A percentile compares a stretch with the other conserved stretches of the same genome.
These are phyloP conservation scores for Hypoxylon fragiforme DNA, from an alignment of 495 filamentous ascomycete species.

Conservation along the genomic window DNA sequence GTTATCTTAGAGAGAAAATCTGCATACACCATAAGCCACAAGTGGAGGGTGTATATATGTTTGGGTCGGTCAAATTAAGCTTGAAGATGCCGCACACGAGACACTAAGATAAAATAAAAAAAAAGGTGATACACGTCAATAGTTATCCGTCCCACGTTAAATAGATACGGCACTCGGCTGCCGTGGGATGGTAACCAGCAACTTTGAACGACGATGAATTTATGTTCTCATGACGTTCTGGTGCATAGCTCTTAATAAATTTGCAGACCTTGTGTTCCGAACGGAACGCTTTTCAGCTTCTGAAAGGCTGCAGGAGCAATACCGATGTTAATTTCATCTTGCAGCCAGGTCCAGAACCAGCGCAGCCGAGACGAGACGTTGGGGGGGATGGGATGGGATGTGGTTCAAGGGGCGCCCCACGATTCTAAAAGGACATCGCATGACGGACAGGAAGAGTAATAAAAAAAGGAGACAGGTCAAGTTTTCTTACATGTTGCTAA, in stretches of 20 bases:
- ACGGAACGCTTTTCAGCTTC: too few species aligned
- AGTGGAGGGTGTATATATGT: conserved; percentile 18
- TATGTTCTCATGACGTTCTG: too few species aligned
- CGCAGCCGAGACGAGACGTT: conserved; percentile 19
- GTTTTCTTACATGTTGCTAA: conserved; percentile 13
- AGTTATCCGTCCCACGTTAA: not conserved
- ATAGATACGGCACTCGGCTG: conserved; percentile 20
- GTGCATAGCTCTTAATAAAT: too few species aligned
- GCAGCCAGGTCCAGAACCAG: conserved; percentile 30
- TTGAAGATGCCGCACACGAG: not conserved
- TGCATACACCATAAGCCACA: conserved; percentile 23
- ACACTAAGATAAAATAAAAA: too few species aligned
- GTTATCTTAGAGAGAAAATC: conserved; percentile 25
- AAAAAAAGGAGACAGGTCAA: not conserved
- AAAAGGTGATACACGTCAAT: not conserved
- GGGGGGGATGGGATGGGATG: too few species aligned
- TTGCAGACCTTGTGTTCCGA: too few species aligned
- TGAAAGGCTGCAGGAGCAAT: conserved; percentile 34
- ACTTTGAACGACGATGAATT: not conserved
- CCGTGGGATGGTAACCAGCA: conserved; percentile 1
- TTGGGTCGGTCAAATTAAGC: conserved; percentile 1
- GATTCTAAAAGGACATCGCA: conserved; percentile 30
- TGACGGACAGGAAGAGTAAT: conserved; percentile 13
- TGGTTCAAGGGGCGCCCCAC: conserved; percentile 31
- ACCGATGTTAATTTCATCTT: conserved; percentile 39